Conservation (phyloP, 2,329 filamentous ascomycete genomes). For the Scedosporium minutisporum region DNA sequence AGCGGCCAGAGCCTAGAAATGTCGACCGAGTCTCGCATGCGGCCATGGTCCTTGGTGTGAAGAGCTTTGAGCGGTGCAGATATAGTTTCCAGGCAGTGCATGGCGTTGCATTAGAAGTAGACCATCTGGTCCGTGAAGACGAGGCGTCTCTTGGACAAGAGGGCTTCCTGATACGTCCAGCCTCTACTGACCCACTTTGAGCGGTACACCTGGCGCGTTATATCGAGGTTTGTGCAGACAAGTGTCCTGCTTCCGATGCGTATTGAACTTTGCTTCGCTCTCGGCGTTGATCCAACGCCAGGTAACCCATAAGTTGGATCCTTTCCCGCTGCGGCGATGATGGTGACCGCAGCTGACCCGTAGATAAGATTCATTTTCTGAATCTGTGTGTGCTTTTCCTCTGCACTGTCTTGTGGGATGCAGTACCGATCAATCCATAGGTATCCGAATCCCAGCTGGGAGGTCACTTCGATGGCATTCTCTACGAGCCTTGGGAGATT, state of each 20-base stretch:
- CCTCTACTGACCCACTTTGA: constrained; percentile 23
- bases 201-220: constrained; percentile 11
- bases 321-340: constrained; percentile 27
- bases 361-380: constrained; percentile 28
- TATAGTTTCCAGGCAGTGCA: constrained; percentile 24
- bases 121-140: constrained; percentile 29
- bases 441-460: constrained; percentile 21
- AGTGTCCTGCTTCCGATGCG: no score
- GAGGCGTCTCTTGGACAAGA: constrained; percentile 25
- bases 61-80: no score
- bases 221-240: constrained; percentile 1
- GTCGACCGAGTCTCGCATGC: no score
- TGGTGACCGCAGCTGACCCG: constrained; percentile 23
- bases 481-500: no score
- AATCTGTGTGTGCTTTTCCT: constrained; percentile 21
- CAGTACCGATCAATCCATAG: constrained; percentile 30
- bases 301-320: constrained; percentile 24
- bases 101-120: constrained; percentile 29
- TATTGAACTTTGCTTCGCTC: constrained; percentile 12
- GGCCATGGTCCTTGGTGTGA: no score
- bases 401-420: constrained; percentile 16
- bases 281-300: constrained; percentile 19
- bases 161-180: constrained; percentile 30
- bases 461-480: constrained; percentile 14
- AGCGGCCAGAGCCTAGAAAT: no score